These are phyloP conservation scores for Dothideomycetes sp. DNA, from an alignment of 2,329 filamentous ascomycete genomes.

Conservation along the genomic window DNA sequence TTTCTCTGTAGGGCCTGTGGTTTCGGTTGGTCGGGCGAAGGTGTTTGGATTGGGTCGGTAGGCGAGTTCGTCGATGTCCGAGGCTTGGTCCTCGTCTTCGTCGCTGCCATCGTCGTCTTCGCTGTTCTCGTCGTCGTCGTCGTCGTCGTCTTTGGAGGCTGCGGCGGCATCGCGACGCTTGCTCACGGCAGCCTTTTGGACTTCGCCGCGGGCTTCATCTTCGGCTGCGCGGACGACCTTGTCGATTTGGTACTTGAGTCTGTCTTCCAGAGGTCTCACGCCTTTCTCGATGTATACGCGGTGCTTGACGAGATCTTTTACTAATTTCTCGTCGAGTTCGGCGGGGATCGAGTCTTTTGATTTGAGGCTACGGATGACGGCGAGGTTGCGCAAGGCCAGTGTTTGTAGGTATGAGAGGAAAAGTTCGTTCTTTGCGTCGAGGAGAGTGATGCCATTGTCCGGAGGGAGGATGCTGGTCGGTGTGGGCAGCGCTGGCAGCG, in stretches of 20 bases:
- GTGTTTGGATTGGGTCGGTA: conserved; percentile 53
- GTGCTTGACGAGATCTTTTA: conserved; percentile 81
- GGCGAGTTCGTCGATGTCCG: conserved; percentile 48
- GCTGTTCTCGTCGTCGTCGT: conserved; percentile 26
- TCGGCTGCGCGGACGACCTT: conserved; percentile 85
- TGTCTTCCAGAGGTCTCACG: conserved; percentile 78
- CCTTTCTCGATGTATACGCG: conserved; percentile 91
- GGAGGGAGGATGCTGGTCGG: conserved; percentile 59
- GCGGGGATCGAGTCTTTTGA: conserved; percentile 14
- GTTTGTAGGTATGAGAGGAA: conserved; percentile 93
- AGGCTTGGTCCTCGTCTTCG: conserved; percentile 22
- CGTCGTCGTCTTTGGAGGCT: conserved; percentile 21
- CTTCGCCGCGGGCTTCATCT: conserved; percentile 49
- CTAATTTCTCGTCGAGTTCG: conserved; percentile 55
- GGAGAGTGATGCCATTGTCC: conserved; percentile 80
- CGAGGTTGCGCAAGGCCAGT: conserved; percentile 61
- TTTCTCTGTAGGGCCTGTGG: conserved; percentile 19
- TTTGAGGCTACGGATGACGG: conserved; percentile 29
- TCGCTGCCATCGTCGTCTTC: conserved; percentile 31
- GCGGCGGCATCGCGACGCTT: conserved; percentile 20
- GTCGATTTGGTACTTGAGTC: conserved; percentile 91
- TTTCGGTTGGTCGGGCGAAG: conserved; percentile 24
- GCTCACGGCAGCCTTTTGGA: conserved; percentile 28
- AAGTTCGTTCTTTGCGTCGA: conserved; percentile 96
- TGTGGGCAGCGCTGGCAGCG: conserved; percentile 43